Evolutionary conservation across 345 rosid species (phyloP), one percentile per base, ranked within the genome.

Genomic region (Camelina neglecta): DNA sequence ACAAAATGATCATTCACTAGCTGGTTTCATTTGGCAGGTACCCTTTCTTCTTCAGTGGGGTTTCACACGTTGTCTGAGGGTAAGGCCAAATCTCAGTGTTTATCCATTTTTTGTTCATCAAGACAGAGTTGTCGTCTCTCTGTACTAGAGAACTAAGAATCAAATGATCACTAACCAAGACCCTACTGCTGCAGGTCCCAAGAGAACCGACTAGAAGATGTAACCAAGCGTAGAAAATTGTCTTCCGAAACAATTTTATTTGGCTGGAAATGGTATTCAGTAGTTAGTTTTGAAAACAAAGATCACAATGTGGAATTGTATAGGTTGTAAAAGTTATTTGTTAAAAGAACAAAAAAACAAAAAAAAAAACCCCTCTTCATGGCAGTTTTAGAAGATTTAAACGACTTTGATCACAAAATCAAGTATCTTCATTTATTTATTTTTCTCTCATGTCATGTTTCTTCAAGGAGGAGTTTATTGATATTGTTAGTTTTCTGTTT

Each of bases 11-110:
- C 15, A 50, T 33, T 68, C 11, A 65, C 23, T 65, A 45, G 15
- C 49, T 55, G 57, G 47, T 44, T 64, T 64, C 41, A 23, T n/a
- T 44, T 74, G 70, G 65, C 64, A 76, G 58, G 70, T 61, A 50
- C 65, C 20, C 41, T 75, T 6, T 8, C 41, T 75, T 6, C 38
- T 35, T 60, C 20, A 29, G 7, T 29, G 68, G 54, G 44, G 69
- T 24, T 75, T 42, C 42, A 61, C 33, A n/a, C 48, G 42, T 33
- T 21, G 11, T 67, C 69, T 61, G 9, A 49, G 26, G 9, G 58
- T 48, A 58, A 49, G 33, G 35, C 53, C 60, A 66, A 35, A 20
- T 1, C 23, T 47, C 36, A 65, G 16, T 20, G 7, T 38, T 35
- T 45, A 31, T 45, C 31, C 15, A 42, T 45, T 33, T 23, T 23